Evolutionary conservation across 768 basidiomycete genomes (phyloP), one percentile per base, ranked within the genome.

Genomic region (Pisolithus sp.): DNA sequence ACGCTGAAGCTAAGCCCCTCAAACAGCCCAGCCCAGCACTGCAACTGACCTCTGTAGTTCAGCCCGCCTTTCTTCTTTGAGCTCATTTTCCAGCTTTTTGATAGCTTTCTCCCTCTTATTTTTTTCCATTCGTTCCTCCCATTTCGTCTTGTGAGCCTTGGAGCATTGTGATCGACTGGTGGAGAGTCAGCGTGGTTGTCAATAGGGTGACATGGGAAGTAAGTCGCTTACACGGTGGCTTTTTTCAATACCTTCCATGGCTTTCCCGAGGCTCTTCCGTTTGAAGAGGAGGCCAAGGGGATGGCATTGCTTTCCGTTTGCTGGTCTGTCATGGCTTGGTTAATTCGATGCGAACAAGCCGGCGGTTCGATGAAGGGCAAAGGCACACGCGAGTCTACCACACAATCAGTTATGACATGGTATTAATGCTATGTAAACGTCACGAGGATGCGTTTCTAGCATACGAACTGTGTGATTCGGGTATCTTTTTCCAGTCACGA

Each of bases 1-100:
- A 47, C 53, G 57, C 26, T 41, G 54, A 50, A 43, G 46, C 34
- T 23, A 47, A 38, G 26, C 34, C n/a, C 44, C 34, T 21, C 15
- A 18, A n/a, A n/a, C 21, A 8, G 18, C 18, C 7, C 40, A 8
- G 7, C 21, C 21, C 20, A 34, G 44, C 21, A 49, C 6, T 36
- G 13, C 8, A 23, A 62, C 68, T 50, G 53, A 83, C 88, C 84
- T 75, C 55, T 76, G 71, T 44, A 76, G 70, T 59, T 89, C 89
- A 4, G 82, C 78, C 58, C 76, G 71, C 59, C 89, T 90, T 65
- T 91, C 89, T 43, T 86, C 82, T 63, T 80, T 85, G 57, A 92
- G 75, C 56, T 89, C 89, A 9, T 66, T 61, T 66, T 89, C 74
- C 28, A 92, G 72, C 63, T 85, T 83, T 67, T 88, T 91, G 54